Evolutionary conservation across 352 stramenopile species (phyloP).

Genomic region (Pythium guiyangense): DNA sequence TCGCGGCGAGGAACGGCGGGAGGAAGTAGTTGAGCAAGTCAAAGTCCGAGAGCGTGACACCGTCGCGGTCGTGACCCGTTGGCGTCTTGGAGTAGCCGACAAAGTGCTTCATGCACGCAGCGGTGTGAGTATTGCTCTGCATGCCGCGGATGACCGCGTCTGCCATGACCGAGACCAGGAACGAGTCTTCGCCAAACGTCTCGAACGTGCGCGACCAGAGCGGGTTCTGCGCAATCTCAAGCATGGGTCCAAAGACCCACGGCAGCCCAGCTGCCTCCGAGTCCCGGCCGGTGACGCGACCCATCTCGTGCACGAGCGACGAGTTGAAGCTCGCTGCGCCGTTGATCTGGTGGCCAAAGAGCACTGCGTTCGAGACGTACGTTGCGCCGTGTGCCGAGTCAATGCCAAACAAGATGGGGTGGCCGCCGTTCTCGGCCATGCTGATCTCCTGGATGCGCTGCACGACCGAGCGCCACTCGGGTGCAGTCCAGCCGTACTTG

Average conservation of each 20-base stretch:
- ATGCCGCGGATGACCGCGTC: constrained; percentile 75
- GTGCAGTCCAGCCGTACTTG: constrained; percentile 33
- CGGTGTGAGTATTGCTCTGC: constrained; percentile 55
- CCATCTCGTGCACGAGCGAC: constrained; percentile 60
- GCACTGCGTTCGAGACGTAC: constrained; percentile 71
- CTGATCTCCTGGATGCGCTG: constrained; percentile 76
- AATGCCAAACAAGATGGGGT: constrained; percentile 83
- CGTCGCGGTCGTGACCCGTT: constrained; percentile 76
- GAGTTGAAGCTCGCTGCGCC: constrained; percentile 86
- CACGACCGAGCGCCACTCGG: constrained; percentile 71
- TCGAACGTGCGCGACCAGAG: constrained; percentile 90
- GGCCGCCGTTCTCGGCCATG: constrained; percentile 42
- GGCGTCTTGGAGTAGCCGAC: constrained; percentile 85
- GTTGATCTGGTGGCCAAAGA: constrained; percentile 90
- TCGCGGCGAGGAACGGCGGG: constrained; percentile 77
- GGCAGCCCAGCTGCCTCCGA: constrained; percentile 82
- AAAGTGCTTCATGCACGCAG: constrained; percentile 89
- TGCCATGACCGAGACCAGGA: constrained; percentile 78
- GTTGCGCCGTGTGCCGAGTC: constrained; percentile 90
- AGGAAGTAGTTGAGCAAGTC: constrained; percentile 85
- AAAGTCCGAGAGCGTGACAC: constrained; percentile 69
- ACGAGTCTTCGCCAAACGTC: constrained; percentile 92
- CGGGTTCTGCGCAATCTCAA: constrained; percentile 83
- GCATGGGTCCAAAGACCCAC: constrained; percentile 90
- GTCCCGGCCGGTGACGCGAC: constrained; percentile 73